phyloP scores from a whole-genome alignment of 768 basidiomycete species.

The Panellus pusillus region DNA sequence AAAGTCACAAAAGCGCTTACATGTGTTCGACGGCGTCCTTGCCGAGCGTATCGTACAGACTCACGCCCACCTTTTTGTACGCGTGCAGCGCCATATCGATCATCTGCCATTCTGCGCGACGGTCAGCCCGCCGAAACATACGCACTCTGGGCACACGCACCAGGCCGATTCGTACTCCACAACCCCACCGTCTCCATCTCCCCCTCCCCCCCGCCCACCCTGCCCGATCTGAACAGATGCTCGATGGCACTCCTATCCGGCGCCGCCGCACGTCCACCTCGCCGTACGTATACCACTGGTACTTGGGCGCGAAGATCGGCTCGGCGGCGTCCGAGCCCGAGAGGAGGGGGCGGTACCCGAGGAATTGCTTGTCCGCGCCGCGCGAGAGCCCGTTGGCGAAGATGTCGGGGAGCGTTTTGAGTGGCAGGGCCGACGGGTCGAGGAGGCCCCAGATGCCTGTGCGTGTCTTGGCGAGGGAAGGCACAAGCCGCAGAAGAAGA shows the following conservation, averaged over 20 bases:
- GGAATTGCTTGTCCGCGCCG: conserved; percentile 50
- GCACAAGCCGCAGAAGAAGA: neutral
- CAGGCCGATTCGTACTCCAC: conserved; percentile 81
- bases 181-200: conserved; percentile 78
- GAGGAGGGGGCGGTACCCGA: conserved; percentile 69
- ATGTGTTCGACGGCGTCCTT: conserved; percentile 86
- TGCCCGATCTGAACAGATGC: conserved; percentile 63
- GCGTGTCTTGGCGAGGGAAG: too few relatives aligned
- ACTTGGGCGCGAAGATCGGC: conserved; percentile 69
- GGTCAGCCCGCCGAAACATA: neutral
- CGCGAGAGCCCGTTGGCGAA: conserved; percentile 61
- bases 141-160: conserved; percentile 37
- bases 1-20: too few relatives aligned
- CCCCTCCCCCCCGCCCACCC: conserved; percentile 66
- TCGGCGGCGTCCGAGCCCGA: conserved; percentile 41
- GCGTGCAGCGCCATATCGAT: conserved; percentile 80
- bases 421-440: conserved; percentile 31
- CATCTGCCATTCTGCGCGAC: conserved; percentile 83
- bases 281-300: conserved; percentile 76
- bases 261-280: conserved; percentile 72
- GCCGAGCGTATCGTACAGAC: conserved; percentile 93
- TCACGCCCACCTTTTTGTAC: conserved; percentile 82
- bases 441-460: conserved; percentile 40
- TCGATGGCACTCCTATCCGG: conserved; percentile 75
- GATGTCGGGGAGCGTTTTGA: conserved; percentile 61